Percentiles rank a stretch among this genome's conserved stretches.
Conservation (phyloP, 78 protist genomes). For the Chrysochromulina parva region DNA sequence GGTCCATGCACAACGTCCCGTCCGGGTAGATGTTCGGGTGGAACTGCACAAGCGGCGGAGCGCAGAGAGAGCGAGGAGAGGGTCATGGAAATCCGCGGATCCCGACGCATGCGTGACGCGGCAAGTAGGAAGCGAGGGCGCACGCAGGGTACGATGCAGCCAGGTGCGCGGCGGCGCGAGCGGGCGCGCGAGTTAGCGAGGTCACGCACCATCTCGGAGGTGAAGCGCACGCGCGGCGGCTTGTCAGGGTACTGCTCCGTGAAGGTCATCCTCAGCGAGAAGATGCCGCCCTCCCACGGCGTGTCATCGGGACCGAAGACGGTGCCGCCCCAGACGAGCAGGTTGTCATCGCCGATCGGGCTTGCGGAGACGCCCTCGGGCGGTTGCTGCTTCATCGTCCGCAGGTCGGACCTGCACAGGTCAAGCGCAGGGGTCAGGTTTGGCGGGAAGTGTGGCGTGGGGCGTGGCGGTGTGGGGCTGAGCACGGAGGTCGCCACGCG, state of each 20-base stretch:
- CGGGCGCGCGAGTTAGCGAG: no score
- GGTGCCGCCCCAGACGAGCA: constrained; percentile 65
- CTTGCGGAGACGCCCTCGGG: constrained; percentile 53
- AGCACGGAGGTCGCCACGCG: no score
- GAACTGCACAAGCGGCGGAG: not conserved
- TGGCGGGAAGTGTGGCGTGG: no score
- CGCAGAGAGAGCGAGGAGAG: not conserved
- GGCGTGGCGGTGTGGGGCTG: no score
- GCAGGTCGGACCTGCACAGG: not conserved
- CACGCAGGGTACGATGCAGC: no score
- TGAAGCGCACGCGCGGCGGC: constrained; percentile 61
- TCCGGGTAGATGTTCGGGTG: constrained; percentile 46
- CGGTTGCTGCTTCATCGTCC: not conserved
- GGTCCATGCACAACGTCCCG: constrained; percentile 60
- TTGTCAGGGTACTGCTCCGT: constrained; percentile 57
- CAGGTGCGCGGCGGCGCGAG: no score
- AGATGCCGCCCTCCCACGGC: constrained; percentile 74
- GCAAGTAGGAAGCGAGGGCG: no score
- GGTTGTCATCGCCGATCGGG: constrained; percentile 41
- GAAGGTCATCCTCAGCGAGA: constrained; percentile 48
- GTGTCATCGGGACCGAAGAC: constrained; percentile 77
- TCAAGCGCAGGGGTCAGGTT: no score
- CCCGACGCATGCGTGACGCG: not conserved
- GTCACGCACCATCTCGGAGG: constrained; percentile 36
- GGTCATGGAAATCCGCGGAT: not conserved